A percentile compares a stretch with the other conserved stretches of the same genome.
These are phyloP conservation scores for Entoloma clypeatum DNA, from an alignment of 1,284 basidiomycete species.

Conservation along the genomic window DNA sequence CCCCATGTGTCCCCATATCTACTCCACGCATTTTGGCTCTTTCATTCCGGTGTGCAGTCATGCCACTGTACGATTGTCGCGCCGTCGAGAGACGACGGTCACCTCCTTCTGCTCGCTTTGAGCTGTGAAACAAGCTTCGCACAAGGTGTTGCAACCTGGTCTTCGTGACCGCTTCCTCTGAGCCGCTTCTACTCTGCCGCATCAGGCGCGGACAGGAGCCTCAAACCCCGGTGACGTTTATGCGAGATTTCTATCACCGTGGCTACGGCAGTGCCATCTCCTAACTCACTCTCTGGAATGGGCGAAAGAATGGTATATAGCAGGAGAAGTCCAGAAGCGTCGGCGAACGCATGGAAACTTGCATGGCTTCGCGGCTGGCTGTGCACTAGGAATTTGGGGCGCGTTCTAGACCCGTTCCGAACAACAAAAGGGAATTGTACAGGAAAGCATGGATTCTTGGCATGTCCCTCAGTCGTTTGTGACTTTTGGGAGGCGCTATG, in stretches of 20 bases:
- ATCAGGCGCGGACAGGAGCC: slow-evolving; percentile 19
- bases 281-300: slow-evolving; percentile 23
- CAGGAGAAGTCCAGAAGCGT: slow-evolving; percentile 42
- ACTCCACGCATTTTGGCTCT: slow-evolving; percentile 27
- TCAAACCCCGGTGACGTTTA: slow-evolving; percentile 47
- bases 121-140: slow-evolving; percentile 27
- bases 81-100: slow-evolving; percentile 12
- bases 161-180: slow-evolving; percentile 38
- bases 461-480: slow-evolving; percentile 13
- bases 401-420: slow-evolving; percentile 8
- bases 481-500: slow-evolving; percentile 24
- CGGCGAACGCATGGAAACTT: slow-evolving; percentile 45
- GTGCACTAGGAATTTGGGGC: slow-evolving; percentile 17
- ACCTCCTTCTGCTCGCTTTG: slow-evolving; percentile 11
- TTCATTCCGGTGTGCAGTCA: slow-evolving; percentile 18
- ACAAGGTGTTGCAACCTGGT: slow-evolving; percentile 37
- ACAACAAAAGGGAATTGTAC: slow-evolving; percentile 28
- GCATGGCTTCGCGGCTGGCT: slow-evolving; percentile 41
- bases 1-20: slow-evolving; percentile 31
- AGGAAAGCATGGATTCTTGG: slow-evolving; percentile 28
- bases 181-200: slow-evolving; percentile 18
- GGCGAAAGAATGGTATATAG: slow-evolving; percentile 18
- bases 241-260: slow-evolving; percentile 42
- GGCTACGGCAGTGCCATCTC: slow-evolving; percentile 30
- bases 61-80: slow-evolving; percentile 12